Evolutionary conservation across 805 yeast species (phyloP).

Genomic region (Metschnikowia noctiluminum): DNA sequence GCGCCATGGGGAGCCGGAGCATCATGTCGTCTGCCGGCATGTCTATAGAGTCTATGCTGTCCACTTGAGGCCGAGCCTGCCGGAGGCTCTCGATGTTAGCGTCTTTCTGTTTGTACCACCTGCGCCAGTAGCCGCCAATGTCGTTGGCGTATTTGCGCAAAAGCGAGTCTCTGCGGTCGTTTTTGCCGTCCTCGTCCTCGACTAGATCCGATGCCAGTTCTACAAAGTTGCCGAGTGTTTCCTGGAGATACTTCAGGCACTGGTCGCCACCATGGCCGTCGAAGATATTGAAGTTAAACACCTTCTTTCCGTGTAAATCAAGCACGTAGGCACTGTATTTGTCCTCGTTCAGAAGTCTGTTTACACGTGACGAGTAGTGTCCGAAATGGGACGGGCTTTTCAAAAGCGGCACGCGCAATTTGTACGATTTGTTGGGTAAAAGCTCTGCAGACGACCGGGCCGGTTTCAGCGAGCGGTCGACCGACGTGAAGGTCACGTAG

Average conservation of each 20-base stretch:
- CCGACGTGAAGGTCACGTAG: constrained; percentile 28
- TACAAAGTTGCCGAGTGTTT: constrained; percentile 50
- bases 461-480: constrained; percentile 14
- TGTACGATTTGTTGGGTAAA: constrained; percentile 18
- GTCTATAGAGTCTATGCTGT: constrained; percentile 13
- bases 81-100: constrained; percentile 28
- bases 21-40: constrained; percentile 50
- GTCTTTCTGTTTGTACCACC: constrained; percentile 55
- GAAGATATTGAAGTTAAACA: constrained; percentile 70
- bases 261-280: constrained; percentile 95
- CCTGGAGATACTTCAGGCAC: constrained; percentile 60
- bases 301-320: constrained; percentile 22
- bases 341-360: constrained; percentile 80
- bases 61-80: constrained; percentile 15
- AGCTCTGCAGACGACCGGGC: neutral
- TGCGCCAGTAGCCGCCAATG: constrained; percentile 84
- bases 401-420: constrained; percentile 51
- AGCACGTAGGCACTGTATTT: constrained; percentile 64
- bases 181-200: neutral
- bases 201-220: constrained; percentile 38
- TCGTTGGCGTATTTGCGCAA: constrained; percentile 52
- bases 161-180: constrained; percentile 37
- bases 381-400: constrained; percentile 77
- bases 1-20: constrained; percentile 60
- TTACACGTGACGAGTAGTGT: constrained; percentile 72